Conservation (phyloP, 331 rosid species). For the Erythrophleum ivorense region DNA sequence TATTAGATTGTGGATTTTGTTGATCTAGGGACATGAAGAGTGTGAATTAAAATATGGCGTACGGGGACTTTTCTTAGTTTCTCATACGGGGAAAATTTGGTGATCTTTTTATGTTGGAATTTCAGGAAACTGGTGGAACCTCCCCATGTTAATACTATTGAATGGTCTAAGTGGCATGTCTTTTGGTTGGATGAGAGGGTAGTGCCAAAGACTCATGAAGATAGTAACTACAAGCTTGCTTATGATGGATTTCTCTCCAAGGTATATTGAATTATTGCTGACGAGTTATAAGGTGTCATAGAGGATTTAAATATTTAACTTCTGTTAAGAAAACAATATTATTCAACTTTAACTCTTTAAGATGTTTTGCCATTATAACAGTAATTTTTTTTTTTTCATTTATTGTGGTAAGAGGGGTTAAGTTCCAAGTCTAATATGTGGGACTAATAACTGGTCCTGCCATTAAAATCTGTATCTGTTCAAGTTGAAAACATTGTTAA, state of each 20-base stretch:
- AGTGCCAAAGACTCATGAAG: conserved; percentile 81
- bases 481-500: conserved; percentile 8
- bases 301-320: neutral
- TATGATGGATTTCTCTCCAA: conserved; percentile 79
- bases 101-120: conserved; percentile 23
- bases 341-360: neutral
- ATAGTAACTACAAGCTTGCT: conserved; percentile 95
- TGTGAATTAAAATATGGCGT: neutral
- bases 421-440: neutral
- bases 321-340: neutral
- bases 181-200: conserved; percentile 97
- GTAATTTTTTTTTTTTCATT: neutral
- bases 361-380: neutral
- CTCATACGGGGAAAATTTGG: neutral
- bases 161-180: conserved; percentile 90
- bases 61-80: too few species aligned
- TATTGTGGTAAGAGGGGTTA: neutral
- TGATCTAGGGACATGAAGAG: neutral
- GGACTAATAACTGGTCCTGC: neutral
- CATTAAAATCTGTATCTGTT: neutral
- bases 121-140: conserved; percentile 75
- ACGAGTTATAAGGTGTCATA: conserved; percentile 17
- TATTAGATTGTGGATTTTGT: neutral
- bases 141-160: conserved; percentile 65
- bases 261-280: conserved; percentile 49